Base-by-base conservation (phyloP, 1,284 basidiomycete genomes). In the Porodaedalea pini region DNA sequence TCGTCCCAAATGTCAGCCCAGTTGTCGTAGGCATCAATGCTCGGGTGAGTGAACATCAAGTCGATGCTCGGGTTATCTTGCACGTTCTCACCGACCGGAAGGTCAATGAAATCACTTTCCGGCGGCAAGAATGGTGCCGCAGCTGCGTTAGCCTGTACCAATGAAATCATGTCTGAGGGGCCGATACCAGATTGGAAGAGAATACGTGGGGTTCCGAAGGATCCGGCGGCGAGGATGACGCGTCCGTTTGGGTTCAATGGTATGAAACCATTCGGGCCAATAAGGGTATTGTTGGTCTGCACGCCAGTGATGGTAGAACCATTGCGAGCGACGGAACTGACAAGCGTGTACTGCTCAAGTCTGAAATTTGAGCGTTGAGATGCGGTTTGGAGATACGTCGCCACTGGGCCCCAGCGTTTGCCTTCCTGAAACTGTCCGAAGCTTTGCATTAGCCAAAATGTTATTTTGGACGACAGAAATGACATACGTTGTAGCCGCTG, bases 171-270 rank as follows among this genome's bases (percentile, higher is more conserved):
- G 63, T 85, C 83, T 0, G 72, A 69, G 0, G 83, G 83, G 8
- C 83, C 83, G 57, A 86, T 84, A 34, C 83, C 83, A 62, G 78
- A 80, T 56, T 77, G 75, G 76, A 82, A 84, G n/a, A 86, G 73
- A 56, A 85, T 75, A 41, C 83, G 75, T 34, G 83, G 70, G 21
- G 81, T 78, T 10, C 82, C 81, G 59, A 78, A 83, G 4, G 80
- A 71, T 6, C 82, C 83, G 19, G 75, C 79, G 7, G 81, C 77
- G 19, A 86, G 76, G 56, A 86, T 75, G 52, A 86, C 83, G 43
- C 83, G 78, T 13, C 83, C 83, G 17, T 80, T 80, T 4, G 76
- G 66, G 36, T 73, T 84, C 45, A 85, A 69, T 8, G 81, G 79
- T 34, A 83, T 72, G 64, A 84, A 67, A 39, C 83, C 81, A 56